Evolutionary conservation across 106 monocot genomes (phyloP).

Genomic region (Dactylorhiza incarnata): DNA sequence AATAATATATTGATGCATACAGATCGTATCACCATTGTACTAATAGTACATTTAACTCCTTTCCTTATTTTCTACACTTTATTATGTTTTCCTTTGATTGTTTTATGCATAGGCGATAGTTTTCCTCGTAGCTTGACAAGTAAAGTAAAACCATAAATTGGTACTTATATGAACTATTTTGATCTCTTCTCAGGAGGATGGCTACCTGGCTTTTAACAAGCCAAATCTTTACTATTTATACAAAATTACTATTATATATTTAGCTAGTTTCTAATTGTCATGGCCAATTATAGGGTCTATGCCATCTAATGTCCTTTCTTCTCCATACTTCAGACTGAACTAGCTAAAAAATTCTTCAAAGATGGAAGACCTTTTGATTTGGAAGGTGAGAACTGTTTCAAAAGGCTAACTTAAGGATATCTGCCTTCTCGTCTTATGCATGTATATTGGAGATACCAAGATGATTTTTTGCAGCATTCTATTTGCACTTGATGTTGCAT

Average conservation of each 20-base stretch:
- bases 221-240: background rate
- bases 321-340: conserved; percentile 49
- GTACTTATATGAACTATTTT: background rate
- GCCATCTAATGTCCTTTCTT: conserved; percentile 7
- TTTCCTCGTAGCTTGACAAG: background rate
- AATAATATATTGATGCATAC: background rate
- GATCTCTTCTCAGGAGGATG: background rate
- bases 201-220: background rate
- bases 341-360: conserved; percentile 88
- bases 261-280: background rate
- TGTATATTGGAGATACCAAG: background rate
- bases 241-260: background rate
- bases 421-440: background rate
- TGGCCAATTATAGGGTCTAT: background rate
- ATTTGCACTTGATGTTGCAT: background rate
- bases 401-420: background rate
- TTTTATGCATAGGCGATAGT: background rate
- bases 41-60: background rate
- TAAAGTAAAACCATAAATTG: background rate
- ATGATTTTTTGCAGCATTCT: background rate
- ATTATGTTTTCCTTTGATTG: background rate
- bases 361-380: conserved; percentile 86
- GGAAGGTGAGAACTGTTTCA: conserved; percentile 53
- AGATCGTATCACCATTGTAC: background rate
- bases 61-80: background rate